Percentiles rank a stretch among this genome's conserved stretches.
Evolutionary conservation across 176 grass and related monocot genomes (phyloP).

Genomic region (Calamus simplicifolius): DNA sequence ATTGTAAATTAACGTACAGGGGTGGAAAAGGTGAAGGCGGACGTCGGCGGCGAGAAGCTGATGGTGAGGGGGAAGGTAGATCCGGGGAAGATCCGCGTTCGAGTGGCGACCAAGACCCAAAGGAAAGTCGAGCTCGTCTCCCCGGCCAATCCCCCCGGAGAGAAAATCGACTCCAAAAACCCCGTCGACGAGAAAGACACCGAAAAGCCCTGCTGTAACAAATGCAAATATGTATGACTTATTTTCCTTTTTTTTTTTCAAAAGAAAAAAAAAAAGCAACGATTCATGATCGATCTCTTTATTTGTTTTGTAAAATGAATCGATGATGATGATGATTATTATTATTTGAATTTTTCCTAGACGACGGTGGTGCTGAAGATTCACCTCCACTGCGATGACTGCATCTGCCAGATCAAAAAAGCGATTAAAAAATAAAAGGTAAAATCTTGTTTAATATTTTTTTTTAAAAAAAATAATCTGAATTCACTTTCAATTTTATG

Average conservation of each 20-base stretch:
- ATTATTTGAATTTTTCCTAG: constrained; percentile 5
- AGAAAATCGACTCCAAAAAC: constrained; percentile 1
- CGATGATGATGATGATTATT: neutral
- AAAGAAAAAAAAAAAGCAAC: no score
- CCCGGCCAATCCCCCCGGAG: constrained; percentile 7
- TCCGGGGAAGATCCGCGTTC: constrained; percentile 58
- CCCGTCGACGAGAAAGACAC: neutral
- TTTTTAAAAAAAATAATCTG: no score
- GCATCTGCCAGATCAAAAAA: constrained; percentile 46
- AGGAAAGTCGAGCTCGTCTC: constrained; percentile 63
- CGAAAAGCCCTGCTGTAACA: constrained; percentile 5
- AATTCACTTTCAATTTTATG: no score
- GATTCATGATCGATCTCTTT: neutral
- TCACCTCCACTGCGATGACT: constrained; percentile 70
- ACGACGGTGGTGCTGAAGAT: constrained; percentile 66
- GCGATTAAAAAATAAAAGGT: constrained; percentile 56
- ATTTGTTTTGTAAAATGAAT: neutral
- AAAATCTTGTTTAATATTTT: neutral
- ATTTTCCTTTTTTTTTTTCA: no score
- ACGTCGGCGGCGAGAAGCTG: constrained; percentile 42
- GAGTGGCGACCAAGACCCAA: constrained; percentile 47
- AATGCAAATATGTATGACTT: neutral
- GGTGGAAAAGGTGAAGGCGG: constrained; percentile 66
- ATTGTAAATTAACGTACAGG: constrained; percentile 22
- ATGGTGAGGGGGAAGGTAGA: constrained; percentile 67